A percentile compares a stretch with the other conserved stretches of the same genome.
Conservation (phyloP, 106 monocot genomes). For the Narthecium ossifragum region DNA sequence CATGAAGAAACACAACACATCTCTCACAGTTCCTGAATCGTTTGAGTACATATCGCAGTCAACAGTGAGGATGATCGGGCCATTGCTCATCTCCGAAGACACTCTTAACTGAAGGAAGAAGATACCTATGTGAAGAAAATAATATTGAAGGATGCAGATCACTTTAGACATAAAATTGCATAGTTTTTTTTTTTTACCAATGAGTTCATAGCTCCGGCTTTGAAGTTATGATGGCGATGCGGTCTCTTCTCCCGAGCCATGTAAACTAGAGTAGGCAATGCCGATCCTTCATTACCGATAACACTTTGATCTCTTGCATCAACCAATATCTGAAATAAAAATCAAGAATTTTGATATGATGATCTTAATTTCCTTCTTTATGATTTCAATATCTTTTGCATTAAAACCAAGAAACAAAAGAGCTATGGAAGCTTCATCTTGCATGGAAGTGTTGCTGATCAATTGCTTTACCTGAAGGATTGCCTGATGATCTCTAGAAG, state of each 20-base stretch:
- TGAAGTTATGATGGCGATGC: constrained; percentile 55
- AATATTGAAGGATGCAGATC: too few species aligned
- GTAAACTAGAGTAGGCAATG: constrained; percentile 68
- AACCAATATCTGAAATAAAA: constrained; percentile 40
- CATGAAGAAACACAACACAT: constrained; percentile 49
- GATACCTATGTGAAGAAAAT: too few species aligned
- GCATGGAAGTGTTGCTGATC: too few species aligned
- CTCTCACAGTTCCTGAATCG: constrained; percentile 34
- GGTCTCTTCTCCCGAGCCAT: constrained; percentile 73
- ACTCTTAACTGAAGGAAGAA: constrained; percentile 43
- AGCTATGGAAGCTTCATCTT: too few species aligned
- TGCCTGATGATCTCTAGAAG: constrained; percentile 37
- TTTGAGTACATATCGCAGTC: constrained; percentile 86
- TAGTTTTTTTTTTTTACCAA: constrained; percentile 26
- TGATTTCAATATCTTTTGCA: too few species aligned
- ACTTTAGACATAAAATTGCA: too few species aligned
- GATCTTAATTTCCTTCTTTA: too few species aligned
- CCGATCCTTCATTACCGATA: constrained; percentile 25
- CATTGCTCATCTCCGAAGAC: constrained; percentile 71
- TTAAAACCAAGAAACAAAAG: too few species aligned
- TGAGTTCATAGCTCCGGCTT: constrained; percentile 77
- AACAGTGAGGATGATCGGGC: constrained; percentile 49
- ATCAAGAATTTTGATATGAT: neutral
- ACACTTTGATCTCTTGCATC: constrained; percentile 48
- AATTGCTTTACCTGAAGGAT: constrained; percentile 31